Evolutionary conservation across 768 basidiomycete genomes (phyloP), one percentile per base, ranked within the genome.

Genomic region (Suillus ampliporus): DNA sequence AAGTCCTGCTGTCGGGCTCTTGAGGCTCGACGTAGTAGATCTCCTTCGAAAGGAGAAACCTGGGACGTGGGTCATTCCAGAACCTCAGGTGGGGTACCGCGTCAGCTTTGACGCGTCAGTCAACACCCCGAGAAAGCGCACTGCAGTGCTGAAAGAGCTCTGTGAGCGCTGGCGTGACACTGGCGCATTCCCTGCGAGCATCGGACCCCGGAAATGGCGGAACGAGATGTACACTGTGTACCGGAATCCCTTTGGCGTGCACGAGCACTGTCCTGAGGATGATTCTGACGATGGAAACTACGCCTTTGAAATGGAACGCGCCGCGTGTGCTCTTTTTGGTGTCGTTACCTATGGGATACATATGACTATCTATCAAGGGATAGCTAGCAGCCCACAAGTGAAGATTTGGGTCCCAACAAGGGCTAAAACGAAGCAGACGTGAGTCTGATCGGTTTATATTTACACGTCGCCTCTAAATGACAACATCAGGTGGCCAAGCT

Each of bases 331-430:
- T 0, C 77, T 99, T 38, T 98, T 99, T 69, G 95, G 97, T 3
- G 75, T 96, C 8, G 83, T 93, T 57, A 97, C 96, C 0, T 95
- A 92, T 68, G 97, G 97, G 0, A 91, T 97, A 3, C 97, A 99
- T 74, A 86, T 96, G 88, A 92, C 86, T 21, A 85, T 89, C 58
- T 94, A 86, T 71, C 61, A 74, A 19, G 69, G 74, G 54, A 74
- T 77, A 35, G 80, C 81, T 44, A 79, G 74, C 44, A 76, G 73
- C 13, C 53, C 38, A 34, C 64, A 67, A 38, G 73, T 90, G 71
- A 82, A 78, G 63, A 78, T 97, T 3, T 99, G 97, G 97, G 88
- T 95, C 1, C 95, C 97, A 2, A 90, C 88, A 10, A 84, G 97
- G 15, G 84, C 94, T 2, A 81, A 78, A 62, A 96, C 91, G 9